Evolutionary conservation across 495 filamentous ascomycete species (phyloP), one percentile per base, ranked within the genome.

Genomic region (Chaetomium cochliodes): DNA sequence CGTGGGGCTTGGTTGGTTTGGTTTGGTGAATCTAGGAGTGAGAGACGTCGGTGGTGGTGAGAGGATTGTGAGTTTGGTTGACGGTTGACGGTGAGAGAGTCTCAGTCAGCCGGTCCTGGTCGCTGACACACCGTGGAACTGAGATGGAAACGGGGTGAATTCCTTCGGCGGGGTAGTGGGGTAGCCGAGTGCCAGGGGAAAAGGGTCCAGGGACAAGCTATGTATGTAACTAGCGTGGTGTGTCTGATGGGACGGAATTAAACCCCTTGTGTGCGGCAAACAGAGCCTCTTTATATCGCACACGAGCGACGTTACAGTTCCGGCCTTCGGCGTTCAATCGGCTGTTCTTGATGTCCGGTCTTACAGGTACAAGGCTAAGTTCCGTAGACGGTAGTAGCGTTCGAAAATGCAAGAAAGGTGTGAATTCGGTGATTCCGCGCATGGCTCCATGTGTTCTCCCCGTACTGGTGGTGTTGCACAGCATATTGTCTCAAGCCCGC

Each of bases 91-190:
- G 23, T 52, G 49, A 13, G 22, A 6, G 22, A 22, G 7, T n/a
- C n/a, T n/a, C n/a, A n/a, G n/a, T 52, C 3, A 5, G 16, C 9
- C 12, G 49, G 25, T 8, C 25, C n/a, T 1, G 39, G 23, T 47
- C 33, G 57, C 58, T 60, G 58, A 60, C 58, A 60, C 46, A 46
- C 12, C 18, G 41, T 18, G 47, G 42, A 26, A 46, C 3, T 25
- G 44, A 46, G 37, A 63, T 56, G 52, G 41, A 63, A 63, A 46
- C 51, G 60, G 51, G 47, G 60, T 55, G 60, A 63, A 63, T 13
- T 53, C 50, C 50, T 52, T 30, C 30, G 60, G 60, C 51, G 60
- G 60, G 60, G 60, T 56, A 55, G 60, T 56, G 60, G 60, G 60
- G 60, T 55, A 39, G 26, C 20, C 33, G 37, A 37, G 28, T 18